Conservation (phyloP, 2,329 filamentous ascomycete species). For the Cercospora sesami region DNA sequence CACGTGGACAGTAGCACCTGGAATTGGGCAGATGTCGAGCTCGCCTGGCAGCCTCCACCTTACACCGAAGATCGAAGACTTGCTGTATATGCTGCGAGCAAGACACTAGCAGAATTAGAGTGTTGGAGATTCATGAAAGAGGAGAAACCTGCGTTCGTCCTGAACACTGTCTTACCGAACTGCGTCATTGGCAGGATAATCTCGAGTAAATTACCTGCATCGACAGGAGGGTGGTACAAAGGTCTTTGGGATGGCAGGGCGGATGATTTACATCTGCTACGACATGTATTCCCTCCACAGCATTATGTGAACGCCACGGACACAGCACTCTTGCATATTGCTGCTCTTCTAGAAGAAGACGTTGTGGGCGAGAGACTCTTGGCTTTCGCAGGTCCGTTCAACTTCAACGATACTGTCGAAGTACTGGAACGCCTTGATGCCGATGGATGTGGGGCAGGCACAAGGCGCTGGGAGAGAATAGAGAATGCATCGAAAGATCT, state of each 20-base stretch:
- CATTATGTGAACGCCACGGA: conserved; percentile 4
- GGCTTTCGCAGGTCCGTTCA: conserved; percentile 6
- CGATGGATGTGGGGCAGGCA: background rate
- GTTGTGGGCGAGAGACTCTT: conserved; percentile 1
- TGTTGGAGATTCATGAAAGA: conserved; percentile 8
- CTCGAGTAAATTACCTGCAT: background rate
- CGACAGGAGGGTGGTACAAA: conserved; percentile 4
- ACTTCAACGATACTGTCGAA: background rate
- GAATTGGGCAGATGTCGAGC: conserved; percentile 9
- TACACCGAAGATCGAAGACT: background rate
- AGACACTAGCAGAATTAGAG: background rate
- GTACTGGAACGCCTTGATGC: background rate
- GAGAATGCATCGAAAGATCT: background rate
- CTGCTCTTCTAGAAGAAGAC: conserved; percentile 2
- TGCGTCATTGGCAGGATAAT: conserved; percentile 1
- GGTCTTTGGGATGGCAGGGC: background rate
- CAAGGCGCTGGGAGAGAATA: background rate
- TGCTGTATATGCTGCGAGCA: conserved; percentile 4
- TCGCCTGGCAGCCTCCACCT: background rate
- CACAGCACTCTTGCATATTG: conserved; percentile 5
- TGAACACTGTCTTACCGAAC: conserved; percentile 8
- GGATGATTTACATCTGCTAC: background rate
- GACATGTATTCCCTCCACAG: background rate
- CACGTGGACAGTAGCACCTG: background rate
- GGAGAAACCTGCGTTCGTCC: background rate